Evolutionary conservation across 768 basidiomycete species (phyloP).

Genomic region (Tricholoma bakamatsutake): DNA sequence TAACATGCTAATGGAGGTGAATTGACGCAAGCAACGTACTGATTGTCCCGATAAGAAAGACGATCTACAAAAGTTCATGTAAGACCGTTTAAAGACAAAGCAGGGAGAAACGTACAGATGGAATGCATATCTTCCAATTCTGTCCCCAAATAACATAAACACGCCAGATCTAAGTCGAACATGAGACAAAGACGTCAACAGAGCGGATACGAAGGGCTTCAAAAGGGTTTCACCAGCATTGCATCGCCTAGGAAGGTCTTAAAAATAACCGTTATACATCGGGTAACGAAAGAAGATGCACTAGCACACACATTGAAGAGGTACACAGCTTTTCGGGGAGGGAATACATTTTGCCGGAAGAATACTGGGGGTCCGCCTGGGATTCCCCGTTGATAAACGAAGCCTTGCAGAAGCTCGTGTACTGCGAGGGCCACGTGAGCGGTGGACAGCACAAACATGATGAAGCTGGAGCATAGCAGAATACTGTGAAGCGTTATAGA

Average conservation of each 20-base stretch:
- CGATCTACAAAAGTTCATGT: constrained; percentile 6
- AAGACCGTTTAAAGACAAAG: neutral
- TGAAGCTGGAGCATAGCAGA: constrained; percentile 16
- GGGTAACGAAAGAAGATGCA: neutral
- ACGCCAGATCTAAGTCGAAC: constrained; percentile 19
- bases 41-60: constrained; percentile 18
- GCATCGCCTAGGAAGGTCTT: constrained; percentile 23
- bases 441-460: constrained; percentile 23
- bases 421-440: constrained; percentile 21
- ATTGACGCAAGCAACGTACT: constrained; percentile 5
- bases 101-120: constrained; percentile 14
- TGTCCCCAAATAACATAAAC: constrained; percentile 22
- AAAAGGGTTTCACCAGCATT: constrained; percentile 13
- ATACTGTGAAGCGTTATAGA: constrained; percentile 6
- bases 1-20: neutral
- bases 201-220: neutral
- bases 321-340: constrained; percentile 22
- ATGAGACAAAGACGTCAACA: neutral
- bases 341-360: constrained; percentile 21
- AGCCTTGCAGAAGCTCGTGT: constrained; percentile 20
- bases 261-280: neutral
- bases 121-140: constrained; percentile 15
- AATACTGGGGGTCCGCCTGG: constrained; percentile 14
- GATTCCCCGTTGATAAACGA: constrained; percentile 13
- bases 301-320: constrained; percentile 20